phyloP scores from a whole-genome alignment of 2,329 filamentous ascomycete species.

The Grosmannia serpens region DNA sequence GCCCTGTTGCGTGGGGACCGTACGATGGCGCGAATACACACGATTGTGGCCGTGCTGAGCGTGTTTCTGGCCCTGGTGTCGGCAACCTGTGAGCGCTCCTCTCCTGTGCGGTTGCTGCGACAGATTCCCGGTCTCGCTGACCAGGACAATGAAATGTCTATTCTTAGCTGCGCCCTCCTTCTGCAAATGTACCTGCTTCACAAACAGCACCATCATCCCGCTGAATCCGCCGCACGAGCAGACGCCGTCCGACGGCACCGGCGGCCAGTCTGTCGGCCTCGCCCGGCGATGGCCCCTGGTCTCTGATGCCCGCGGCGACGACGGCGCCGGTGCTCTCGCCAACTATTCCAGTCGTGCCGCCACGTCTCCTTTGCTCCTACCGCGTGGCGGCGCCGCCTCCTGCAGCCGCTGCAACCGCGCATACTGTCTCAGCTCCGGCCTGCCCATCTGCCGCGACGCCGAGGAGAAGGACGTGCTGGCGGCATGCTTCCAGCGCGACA shows the following conservation, averaged over 20 bases:
- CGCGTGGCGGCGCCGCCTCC: constrained; percentile 29
- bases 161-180: constrained; percentile 47
- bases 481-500: constrained; percentile 55
- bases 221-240: constrained; percentile 34
- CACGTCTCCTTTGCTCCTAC: neutral
- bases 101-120: too few species aligned
- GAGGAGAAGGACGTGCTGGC: constrained; percentile 51
- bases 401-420: constrained; percentile 54
- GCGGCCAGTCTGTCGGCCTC: constrained; percentile 12
- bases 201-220: constrained; percentile 56
- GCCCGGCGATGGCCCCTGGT: constrained; percentile 12
- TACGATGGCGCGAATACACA: constrained; percentile 27
- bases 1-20: neutral
- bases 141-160: neutral
- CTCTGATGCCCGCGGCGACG: constrained; percentile 6
- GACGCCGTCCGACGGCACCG: constrained; percentile 15
- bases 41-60: constrained; percentile 25
- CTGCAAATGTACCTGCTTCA: constrained; percentile 61
- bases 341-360: too few species aligned
- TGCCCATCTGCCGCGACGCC: constrained; percentile 52
- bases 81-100: constrained; percentile 28
- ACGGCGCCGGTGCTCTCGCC: neutral
- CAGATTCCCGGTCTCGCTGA: neutral
- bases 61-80: constrained; percentile 19
- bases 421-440: constrained; percentile 48